Conservation (phyloP, 108 stramenopile genomes). For the Nitzschia sp. region DNA sequence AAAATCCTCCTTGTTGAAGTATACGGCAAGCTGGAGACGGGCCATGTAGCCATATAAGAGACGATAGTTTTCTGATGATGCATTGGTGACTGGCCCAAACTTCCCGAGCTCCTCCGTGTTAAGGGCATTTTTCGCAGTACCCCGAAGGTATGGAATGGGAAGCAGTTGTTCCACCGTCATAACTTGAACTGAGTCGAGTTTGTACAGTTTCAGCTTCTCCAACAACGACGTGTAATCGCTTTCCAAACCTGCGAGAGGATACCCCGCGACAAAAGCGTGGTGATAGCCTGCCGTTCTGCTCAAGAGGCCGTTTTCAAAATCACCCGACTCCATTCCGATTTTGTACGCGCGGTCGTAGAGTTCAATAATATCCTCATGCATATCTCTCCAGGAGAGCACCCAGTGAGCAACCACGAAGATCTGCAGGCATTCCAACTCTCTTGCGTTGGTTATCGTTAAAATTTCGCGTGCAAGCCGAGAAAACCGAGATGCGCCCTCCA, state of each 20-base stretch:
- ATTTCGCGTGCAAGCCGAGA: background rate
- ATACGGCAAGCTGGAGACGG: conserved; percentile 7
- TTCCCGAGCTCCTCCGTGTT: background rate
- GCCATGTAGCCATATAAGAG: conserved; percentile 1
- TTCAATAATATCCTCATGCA: conserved; percentile 3
- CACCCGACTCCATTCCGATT: conserved; percentile 19
- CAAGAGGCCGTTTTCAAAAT: conserved; percentile 16
- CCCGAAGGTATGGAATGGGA: background rate
- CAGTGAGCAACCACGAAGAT: conserved; percentile 10
- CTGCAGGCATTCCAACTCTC: background rate
- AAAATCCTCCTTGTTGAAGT: conserved; percentile 9
- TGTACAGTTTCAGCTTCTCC: conserved; percentile 8
- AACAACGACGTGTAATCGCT: background rate
- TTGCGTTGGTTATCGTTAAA: background rate
- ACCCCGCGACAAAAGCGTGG: conserved; percentile 5
- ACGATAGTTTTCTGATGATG: conserved; percentile 7
- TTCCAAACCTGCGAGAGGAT: background rate
- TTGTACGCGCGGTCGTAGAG: conserved; percentile 5
- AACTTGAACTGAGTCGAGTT: conserved; percentile 1
- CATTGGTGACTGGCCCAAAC: background rate
- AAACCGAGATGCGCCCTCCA: conserved; percentile 14
- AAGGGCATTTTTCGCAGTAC: background rate
- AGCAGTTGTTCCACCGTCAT: conserved; percentile 11
- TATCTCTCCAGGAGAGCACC: background rate
- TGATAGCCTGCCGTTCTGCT: background rate